Conservation (phyloP, 257 asterid species). For the Solanum chiquidenum region DNA sequence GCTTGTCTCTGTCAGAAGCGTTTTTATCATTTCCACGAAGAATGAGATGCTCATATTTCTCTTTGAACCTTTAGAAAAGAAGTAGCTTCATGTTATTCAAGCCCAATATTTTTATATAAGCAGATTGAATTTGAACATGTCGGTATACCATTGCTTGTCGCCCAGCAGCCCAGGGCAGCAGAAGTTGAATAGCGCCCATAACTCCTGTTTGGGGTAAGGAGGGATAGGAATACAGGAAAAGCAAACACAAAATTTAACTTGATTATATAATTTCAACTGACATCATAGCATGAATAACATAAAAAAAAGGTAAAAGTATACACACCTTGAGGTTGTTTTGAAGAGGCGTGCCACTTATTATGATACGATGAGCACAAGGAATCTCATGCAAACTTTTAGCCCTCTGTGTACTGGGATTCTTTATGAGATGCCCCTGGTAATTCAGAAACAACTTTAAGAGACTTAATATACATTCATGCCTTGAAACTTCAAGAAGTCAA, state of each 20-base stretch:
- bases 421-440: conserved; percentile 84
- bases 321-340: conserved; percentile 91
- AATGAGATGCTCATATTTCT: conserved; percentile 64
- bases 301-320: neutral
- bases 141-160: conserved; percentile 66
- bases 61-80: conserved; percentile 55
- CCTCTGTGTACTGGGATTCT: conserved; percentile 95
- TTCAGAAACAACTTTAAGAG: neutral
- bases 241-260: neutral
- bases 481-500: neutral
- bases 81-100: neutral
- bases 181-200: conserved; percentile 92
- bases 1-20: conserved; percentile 90
- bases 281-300: neutral
- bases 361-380: conserved; percentile 76
- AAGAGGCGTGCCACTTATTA: conserved; percentile 95
- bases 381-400: conserved; percentile 94
- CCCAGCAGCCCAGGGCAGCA: conserved; percentile 87
- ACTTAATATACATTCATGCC: neutral
- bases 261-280: neutral
- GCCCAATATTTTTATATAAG: neutral
- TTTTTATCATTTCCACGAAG: conserved; percentile 83
- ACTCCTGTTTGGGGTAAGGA: conserved; percentile 37
- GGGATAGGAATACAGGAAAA: neutral
- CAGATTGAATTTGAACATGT: neutral